Evolutionary conservation across 2,329 filamentous ascomycete species (phyloP).

Genomic region (Grosmannia penicillata): DNA sequence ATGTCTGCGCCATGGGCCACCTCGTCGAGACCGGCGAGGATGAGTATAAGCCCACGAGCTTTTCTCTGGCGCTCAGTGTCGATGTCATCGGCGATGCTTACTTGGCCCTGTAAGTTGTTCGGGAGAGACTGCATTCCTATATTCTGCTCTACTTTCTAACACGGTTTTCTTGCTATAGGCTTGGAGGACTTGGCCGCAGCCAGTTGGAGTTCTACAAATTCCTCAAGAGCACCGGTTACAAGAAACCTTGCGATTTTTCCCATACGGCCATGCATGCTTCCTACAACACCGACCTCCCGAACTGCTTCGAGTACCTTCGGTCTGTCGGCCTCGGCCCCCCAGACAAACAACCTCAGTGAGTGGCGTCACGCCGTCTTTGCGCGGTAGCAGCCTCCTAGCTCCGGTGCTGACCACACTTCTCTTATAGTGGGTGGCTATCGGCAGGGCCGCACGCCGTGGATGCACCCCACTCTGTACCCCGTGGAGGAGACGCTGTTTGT

Average conservation of each 20-base stretch:
- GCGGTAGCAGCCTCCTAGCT: no score
- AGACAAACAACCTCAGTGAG: constrained; percentile 13
- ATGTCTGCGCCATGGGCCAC: constrained; percentile 21
- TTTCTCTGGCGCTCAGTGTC: constrained; percentile 18
- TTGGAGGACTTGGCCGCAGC: constrained; percentile 1
- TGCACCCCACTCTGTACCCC: constrained; percentile 17
- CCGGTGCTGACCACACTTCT: no score
- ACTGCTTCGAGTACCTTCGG: constrained; percentile 7
- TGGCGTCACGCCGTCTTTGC: no score
- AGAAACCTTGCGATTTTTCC: neutral
- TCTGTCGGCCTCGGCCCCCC: constrained; percentile 6
- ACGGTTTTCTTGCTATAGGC: constrained; percentile 5
- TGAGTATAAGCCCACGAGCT: constrained; percentile 20
- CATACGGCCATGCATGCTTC: constrained; percentile 1
- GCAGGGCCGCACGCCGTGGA: constrained; percentile 19
- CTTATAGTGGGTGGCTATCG: constrained; percentile 18
- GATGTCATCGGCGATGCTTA: constrained; percentile 19
- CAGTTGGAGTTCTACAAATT: neutral
- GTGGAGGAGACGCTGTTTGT: constrained; percentile 17
- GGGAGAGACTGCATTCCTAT: no score
- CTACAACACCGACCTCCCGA: constrained; percentile 7
- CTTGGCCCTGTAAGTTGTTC: constrained; percentile 10
- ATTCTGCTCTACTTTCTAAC: neutral
- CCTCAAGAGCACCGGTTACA: neutral
- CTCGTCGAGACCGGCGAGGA: constrained; percentile 18